Evolutionary conservation across 805 yeast species (phyloP).

Genomic region (Saccharomyces paradoxus): DNA sequence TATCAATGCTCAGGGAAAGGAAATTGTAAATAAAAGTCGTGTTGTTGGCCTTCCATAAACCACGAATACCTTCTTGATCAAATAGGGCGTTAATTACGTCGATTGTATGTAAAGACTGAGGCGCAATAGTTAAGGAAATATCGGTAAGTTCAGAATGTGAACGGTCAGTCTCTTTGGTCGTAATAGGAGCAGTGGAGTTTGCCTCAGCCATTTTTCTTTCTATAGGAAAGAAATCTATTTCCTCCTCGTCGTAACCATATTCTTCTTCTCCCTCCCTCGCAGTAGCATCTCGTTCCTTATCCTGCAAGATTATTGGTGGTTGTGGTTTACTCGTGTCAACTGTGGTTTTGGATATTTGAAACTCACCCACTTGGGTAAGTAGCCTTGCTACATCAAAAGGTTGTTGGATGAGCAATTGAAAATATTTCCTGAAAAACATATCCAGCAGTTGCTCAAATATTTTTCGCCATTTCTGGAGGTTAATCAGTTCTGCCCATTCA

Average conservation of each 20-base stretch:
- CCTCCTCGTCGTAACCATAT: conserved; percentile 29
- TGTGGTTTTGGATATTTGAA: background rate
- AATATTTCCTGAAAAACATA: conserved; percentile 61
- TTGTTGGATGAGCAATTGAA: conserved; percentile 63
- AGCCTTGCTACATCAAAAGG: conserved; percentile 82
- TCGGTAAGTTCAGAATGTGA: background rate
- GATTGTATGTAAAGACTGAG: conserved; percentile 51
- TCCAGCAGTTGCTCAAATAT: conserved; percentile 47
- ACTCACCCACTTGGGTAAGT: conserved; percentile 68
- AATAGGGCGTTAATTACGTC: conserved; percentile 57
- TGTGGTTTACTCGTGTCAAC: background rate
- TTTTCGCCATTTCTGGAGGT: conserved; percentile 48
- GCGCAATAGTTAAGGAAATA: conserved; percentile 34
- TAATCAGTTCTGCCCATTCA: conserved; percentile 61
- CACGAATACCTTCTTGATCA: conserved; percentile 64
- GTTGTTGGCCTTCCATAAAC: conserved; percentile 65
- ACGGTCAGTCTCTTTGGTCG: conserved; percentile 3
- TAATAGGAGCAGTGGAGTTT: background rate
- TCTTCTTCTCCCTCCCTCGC: conserved; percentile 19
- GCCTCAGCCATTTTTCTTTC: conserved; percentile 1
- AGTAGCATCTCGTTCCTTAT: conserved; percentile 12
- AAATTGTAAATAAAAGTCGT: conserved; percentile 75
- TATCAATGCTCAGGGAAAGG: conserved; percentile 65
- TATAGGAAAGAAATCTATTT: conserved; percentile 31
- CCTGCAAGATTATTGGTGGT: conserved; percentile 7